phyloP scores from a whole-genome alignment of 257 asterid genomes.

The Sherardia arvensis region DNA sequence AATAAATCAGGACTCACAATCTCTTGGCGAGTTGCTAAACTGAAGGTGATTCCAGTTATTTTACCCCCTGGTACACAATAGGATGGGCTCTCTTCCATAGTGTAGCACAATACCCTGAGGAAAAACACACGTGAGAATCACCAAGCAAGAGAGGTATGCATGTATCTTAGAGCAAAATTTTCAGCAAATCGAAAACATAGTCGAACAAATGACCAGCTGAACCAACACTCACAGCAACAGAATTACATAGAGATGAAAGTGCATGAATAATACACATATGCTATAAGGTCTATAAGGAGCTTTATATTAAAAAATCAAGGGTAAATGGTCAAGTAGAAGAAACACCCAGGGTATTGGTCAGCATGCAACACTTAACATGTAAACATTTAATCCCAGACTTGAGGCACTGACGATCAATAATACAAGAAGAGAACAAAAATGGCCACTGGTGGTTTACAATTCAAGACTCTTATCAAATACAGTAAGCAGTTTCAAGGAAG shows the following conservation, averaged over 20 bases:
- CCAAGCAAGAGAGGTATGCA: no score
- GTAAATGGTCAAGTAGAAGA: neutral
- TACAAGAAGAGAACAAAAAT: neutral
- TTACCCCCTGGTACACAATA: constrained; percentile 35
- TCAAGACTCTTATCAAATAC: neutral
- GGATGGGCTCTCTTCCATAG: constrained; percentile 56
- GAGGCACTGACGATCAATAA: neutral
- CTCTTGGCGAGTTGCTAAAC: constrained; percentile 75
- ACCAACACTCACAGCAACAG: neutral
- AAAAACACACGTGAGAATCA: neutral
- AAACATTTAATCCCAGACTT: neutral
- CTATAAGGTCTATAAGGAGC: neutral
- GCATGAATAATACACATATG: neutral
- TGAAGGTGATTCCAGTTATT: constrained; percentile 50
- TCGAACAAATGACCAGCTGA: neutral
- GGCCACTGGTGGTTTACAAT: neutral
- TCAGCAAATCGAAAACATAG: neutral
- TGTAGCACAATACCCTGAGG: constrained; percentile 1
- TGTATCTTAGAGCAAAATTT: neutral
- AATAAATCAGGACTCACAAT: constrained; percentile 43
- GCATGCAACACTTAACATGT: neutral
- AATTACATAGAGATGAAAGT: neutral
- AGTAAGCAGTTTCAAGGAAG: neutral
- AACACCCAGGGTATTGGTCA: no score
- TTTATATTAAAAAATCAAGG: neutral